phyloP scores from a whole-genome alignment of 371 early-diverging fungal genomes.

The Mucor lusitanicus region DNA sequence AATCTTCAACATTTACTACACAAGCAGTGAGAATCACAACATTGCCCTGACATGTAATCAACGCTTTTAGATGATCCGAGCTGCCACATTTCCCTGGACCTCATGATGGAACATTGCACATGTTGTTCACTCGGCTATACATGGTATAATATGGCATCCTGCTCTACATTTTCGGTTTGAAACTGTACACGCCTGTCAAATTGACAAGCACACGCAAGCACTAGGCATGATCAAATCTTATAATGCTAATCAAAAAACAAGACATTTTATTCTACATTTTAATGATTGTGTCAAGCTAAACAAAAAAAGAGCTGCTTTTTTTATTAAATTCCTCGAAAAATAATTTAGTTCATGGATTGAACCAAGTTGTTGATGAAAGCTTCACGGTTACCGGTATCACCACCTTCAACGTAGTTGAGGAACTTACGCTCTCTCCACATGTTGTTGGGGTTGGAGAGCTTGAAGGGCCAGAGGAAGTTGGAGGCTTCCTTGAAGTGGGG shows the following conservation, averaged over 20 bases:
- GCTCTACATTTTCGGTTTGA: neutral
- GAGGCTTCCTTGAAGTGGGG: slow-evolving; percentile 88
- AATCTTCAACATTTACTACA: neutral
- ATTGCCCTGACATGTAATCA: neutral
- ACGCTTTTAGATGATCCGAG: neutral
- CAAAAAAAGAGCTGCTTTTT: neutral
- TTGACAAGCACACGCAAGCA: neutral
- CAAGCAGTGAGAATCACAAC: neutral
- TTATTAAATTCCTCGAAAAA: neutral
- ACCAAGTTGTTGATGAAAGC: slow-evolving; percentile 95
- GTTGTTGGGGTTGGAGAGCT: slow-evolving; percentile 97
- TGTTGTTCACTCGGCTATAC: neutral
- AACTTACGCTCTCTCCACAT: slow-evolving; percentile 97
- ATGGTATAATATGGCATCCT: neutral
- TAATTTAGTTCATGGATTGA: slow-evolving; percentile 53
- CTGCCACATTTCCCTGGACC: neutral
- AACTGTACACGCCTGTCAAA: neutral
- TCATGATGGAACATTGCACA: neutral
- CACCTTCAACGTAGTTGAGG: slow-evolving; percentile 97
- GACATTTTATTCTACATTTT: neutral
- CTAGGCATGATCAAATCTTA: neutral
- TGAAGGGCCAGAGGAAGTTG: slow-evolving; percentile 99
- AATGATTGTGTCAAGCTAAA: neutral
- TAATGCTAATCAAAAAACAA: neutral
- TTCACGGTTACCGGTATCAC: slow-evolving; percentile 98